These are phyloP conservation scores for Adenanthera pavonina DNA, from an alignment of 306 rosid species.

Conservation along the genomic window DNA sequence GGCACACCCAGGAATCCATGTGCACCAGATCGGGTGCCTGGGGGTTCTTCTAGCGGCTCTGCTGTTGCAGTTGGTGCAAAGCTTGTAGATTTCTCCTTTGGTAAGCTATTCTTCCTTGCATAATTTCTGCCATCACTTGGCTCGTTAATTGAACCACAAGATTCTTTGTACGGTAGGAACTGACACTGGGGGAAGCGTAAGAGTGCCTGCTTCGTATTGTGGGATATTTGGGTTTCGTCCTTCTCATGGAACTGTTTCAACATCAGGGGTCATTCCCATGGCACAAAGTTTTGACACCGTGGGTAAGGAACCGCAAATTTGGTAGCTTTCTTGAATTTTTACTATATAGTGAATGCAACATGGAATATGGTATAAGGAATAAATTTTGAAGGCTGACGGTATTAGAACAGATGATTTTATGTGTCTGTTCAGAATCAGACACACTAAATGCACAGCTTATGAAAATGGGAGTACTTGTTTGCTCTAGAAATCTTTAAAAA, in stretches of 20 bases:
- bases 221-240: slow-evolving; percentile 95
- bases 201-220: slow-evolving; percentile 92
- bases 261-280: slow-evolving; percentile 78
- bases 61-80: slow-evolving; percentile 79
- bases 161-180: slow-evolving; percentile 61
- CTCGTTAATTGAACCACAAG: slow-evolving; percentile 11
- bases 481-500: not conserved
- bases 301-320: slow-evolving; percentile 54
- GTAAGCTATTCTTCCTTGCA: slow-evolving; percentile 45
- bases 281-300: slow-evolving; percentile 92
- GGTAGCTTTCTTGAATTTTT: slow-evolving; percentile 24
- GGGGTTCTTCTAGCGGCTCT: slow-evolving; percentile 69
- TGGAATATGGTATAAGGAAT: not conserved
- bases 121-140: slow-evolving; percentile 29
- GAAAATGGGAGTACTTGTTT: slow-evolving; percentile 16
- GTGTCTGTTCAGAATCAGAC: not conserved
- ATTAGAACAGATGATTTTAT: not conserved
- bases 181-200: slow-evolving; percentile 93
- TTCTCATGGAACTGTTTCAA: slow-evolving; percentile 72
- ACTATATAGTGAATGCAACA: not conserved
- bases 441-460: slow-evolving; percentile 1
- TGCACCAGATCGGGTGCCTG: slow-evolving; percentile 56
- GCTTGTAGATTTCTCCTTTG: slow-evolving; percentile 90
- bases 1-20: slow-evolving; percentile 63
- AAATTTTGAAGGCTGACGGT: slow-evolving; percentile 1